These are phyloP conservation scores for Aspergillus fructus DNA, from an alignment of 2,329 filamentous ascomycete genomes.

Conservation along the genomic window DNA sequence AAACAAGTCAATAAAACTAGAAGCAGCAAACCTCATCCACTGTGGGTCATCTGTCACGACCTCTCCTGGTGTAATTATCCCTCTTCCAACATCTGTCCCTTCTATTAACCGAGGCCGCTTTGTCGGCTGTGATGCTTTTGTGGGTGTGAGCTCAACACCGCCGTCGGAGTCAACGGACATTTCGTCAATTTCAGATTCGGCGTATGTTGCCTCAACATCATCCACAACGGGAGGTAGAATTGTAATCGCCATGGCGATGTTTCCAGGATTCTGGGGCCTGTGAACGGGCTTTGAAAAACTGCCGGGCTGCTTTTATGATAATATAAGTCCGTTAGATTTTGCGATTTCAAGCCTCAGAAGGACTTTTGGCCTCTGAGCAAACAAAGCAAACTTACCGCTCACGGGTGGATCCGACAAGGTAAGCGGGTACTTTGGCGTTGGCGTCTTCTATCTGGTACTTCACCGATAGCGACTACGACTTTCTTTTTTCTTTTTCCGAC, in stretches of 20 bases:
- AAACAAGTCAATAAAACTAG: too few relatives aligned
- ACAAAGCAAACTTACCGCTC: conserved; percentile 18
- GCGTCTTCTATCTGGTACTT: too few relatives aligned
- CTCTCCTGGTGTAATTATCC: conserved; percentile 84
- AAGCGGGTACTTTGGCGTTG: background rate
- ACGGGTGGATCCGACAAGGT: background rate
- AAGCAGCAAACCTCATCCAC: conserved; percentile 69
- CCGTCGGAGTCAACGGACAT: conserved; percentile 51
- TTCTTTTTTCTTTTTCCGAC: too few relatives aligned
- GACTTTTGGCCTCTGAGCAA: conserved; percentile 19
- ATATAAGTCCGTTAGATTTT: background rate
- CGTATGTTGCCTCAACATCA: conserved; percentile 29
- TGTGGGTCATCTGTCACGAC: conserved; percentile 87
- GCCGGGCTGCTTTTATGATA: background rate
- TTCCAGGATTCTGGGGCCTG: background rate
- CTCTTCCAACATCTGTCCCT: conserved; percentile 29
- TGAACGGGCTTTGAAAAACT: background rate
- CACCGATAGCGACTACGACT: too few relatives aligned
- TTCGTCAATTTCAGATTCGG: conserved; percentile 49
- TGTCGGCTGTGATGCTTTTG: conserved; percentile 31
- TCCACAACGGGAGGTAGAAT: conserved; percentile 54
- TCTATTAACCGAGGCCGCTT: conserved; percentile 38
- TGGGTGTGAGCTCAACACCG: conserved; percentile 32
- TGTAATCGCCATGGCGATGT: conserved; percentile 55
- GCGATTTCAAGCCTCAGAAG: conserved; percentile 10